Conservation (phyloP, 78 protist species). For the Speleostelium caveatum region DNA sequence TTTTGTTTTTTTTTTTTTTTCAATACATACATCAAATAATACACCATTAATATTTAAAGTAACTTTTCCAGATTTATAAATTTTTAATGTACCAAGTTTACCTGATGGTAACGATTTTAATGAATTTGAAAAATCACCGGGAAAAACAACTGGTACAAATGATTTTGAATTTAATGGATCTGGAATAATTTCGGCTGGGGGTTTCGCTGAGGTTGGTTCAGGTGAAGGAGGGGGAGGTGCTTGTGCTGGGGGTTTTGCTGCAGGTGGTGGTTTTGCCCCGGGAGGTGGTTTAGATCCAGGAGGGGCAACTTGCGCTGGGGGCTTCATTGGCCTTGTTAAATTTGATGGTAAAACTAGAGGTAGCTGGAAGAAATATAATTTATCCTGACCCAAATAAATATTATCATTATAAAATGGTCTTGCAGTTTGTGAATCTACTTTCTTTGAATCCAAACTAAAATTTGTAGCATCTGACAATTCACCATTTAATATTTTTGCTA, state of each 20-base stretch:
- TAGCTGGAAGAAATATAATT: slow-evolving; percentile 49
- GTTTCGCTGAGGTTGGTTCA: not conserved
- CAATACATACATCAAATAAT: slow-evolving; percentile 24
- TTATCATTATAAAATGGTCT: slow-evolving; percentile 64
- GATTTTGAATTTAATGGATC: slow-evolving; percentile 4
- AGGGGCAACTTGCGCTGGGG: not conserved
- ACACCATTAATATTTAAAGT: slow-evolving; percentile 22
- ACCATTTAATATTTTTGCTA: slow-evolving; percentile 40
- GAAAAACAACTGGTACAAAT: slow-evolving; percentile 54
- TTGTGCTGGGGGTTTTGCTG: not conserved
- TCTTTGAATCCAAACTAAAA: slow-evolving; percentile 4
- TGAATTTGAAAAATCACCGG: slow-evolving; percentile 63
- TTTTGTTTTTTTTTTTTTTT: no score
- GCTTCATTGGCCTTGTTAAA: slow-evolving; percentile 3
- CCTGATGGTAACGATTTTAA: slow-evolving; percentile 32
- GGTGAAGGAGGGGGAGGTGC: not conserved
- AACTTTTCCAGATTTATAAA: slow-evolving; percentile 70
- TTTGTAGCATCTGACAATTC: slow-evolving; percentile 50
- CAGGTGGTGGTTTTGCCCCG: not conserved
- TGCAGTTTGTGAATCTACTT: not conserved
- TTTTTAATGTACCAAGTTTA: slow-evolving; percentile 50
- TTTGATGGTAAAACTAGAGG: slow-evolving; percentile 19
- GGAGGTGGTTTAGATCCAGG: slow-evolving; percentile 11
- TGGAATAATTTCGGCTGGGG: not conserved
- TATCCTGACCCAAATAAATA: slow-evolving; percentile 25